Base-by-base conservation (phyloP, 768 basidiomycete species). In the Kwoniella sp. region DNA sequence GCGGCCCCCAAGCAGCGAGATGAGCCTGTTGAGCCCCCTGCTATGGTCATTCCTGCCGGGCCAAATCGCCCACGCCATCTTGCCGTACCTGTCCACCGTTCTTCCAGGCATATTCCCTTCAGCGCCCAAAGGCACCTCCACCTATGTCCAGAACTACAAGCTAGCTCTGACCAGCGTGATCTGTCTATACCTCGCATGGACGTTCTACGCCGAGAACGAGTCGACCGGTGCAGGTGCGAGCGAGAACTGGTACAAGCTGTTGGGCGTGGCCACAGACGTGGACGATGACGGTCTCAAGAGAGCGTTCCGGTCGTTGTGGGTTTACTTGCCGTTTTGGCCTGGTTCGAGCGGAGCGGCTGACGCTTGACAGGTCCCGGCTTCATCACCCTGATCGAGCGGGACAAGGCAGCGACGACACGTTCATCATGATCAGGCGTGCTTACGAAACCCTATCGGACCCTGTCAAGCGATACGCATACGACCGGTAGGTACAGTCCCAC, bases 301-400 rank as follows among this genome's bases (percentile, higher is more conserved):
- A 27, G 65, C 62, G n/a, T 70, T 62, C 41, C 19, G 68, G 28
- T 41, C 46, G 1, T 46, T 70, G 68, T 70, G 34, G 59, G 67
- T 53, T 39, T 11, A 38, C n/a, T 45, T 20, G 5, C 9, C 22
- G n/a, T 17, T 8, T 22, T 14, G 37, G 15, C 22, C 7, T 43
- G 20, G 12, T 26, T 12, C 12, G 17, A 10, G 6, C 3, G 6
- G 26, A 28, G 28, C 25, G n/a, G 34, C 2, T 27, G 33, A 34
- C 14, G 12, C 40, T 10, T 15, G 31, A n/a, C 48, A 69, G 67
- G 32, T 66, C 68, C 1, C 33, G 65, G 10, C 43, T 42, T 12
- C 54, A 67, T 47, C 68, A 70, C 45, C 68, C 68, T 0, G 68
- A 70, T 47, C 50, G 68, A 41, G 57, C 57, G 3, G 62, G 64